Conservation (phyloP, 805 yeast genomes). For the Wickerhamomyces chaumierensis region DNA sequence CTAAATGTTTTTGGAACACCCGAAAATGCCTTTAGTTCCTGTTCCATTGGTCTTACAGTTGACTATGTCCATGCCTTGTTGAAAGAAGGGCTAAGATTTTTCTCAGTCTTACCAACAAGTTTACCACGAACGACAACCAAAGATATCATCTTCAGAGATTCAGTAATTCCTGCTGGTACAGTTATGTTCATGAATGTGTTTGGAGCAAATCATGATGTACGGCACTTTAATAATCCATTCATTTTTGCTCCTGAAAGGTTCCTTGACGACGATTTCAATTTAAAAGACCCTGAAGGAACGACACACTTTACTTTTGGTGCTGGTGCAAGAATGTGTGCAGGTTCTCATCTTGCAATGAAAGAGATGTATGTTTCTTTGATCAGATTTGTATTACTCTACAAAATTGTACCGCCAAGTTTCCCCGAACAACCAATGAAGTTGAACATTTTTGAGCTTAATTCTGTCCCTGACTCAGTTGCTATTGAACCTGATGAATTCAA, state of each 20-base stretch:
- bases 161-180: constrained; percentile 43
- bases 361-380: constrained; percentile 51
- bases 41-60: constrained; percentile 24
- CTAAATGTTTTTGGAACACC: constrained; percentile 21
- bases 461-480: constrained; percentile 45
- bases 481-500: constrained; percentile 43
- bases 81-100: constrained; percentile 49
- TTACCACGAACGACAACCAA: constrained; percentile 53
- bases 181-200: constrained; percentile 54
- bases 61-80: constrained; percentile 46
- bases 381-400: constrained; percentile 40
- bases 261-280: constrained; percentile 22
- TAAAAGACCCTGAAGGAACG: constrained; percentile 6
- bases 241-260: constrained; percentile 44
- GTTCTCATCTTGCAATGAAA: constrained; percentile 49
- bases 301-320: constrained; percentile 49
- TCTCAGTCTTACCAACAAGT: constrained; percentile 56
- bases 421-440: constrained; percentile 25
- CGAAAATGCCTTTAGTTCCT: constrained; percentile 24
- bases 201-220: constrained; percentile 57
- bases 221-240: constrained; percentile 30
- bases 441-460: constrained; percentile 41
- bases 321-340: constrained; percentile 67
- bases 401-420: constrained; percentile 31
- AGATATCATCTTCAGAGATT: constrained; percentile 28